A percentile compares a stretch with the other conserved stretches of the same genome.
These are phyloP conservation scores for Hypoxylon sp. DNA, from an alignment of 2,329 filamentous ascomycete genomes.

Conservation along the genomic window DNA sequence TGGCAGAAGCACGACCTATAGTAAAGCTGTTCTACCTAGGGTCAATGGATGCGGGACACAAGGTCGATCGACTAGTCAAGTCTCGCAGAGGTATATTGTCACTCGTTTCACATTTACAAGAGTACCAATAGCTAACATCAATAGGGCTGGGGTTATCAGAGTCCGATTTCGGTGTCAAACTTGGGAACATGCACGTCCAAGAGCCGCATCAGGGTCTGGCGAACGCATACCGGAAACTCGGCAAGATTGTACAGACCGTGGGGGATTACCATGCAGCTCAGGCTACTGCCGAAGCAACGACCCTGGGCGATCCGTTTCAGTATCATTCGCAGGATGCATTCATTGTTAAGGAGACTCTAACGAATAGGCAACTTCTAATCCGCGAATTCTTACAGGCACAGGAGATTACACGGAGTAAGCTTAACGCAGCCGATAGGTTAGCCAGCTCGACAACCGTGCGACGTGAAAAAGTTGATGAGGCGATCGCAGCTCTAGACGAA, in stretches of 20 bases:
- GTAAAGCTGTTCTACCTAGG: slow-evolving; percentile 97
- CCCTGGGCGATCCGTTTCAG: slow-evolving; percentile 90
- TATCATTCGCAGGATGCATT: slow-evolving; percentile 97
- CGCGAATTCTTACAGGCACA: slow-evolving; percentile 94
- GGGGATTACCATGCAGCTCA: slow-evolving; percentile 97
- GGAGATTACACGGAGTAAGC: slow-evolving; percentile 84
- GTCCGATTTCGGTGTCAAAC: slow-evolving; percentile 92
- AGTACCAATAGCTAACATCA: slow-evolving; percentile 46
- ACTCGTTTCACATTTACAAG: slow-evolving; percentile 26
- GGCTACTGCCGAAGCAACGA: slow-evolving; percentile 95
- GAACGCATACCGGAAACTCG: slow-evolving; percentile 94
- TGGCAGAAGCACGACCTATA: slow-evolving; percentile 88
- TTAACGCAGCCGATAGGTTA: slow-evolving; percentile 88
- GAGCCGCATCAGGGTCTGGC: slow-evolving; percentile 90
- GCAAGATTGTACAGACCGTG: slow-evolving; percentile 91
- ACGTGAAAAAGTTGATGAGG: slow-evolving; percentile 96
- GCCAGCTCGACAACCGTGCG: slow-evolving; percentile 83
- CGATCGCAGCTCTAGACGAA: slow-evolving; percentile 91
- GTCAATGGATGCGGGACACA: slow-evolving; percentile 97
- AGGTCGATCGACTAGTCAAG: slow-evolving; percentile 95
- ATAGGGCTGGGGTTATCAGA: slow-evolving; percentile 92
- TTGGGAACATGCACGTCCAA: slow-evolving; percentile 88
- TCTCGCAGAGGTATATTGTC: slow-evolving; percentile 80
- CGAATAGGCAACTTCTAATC: slow-evolving; percentile 95
- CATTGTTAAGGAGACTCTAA: slow-evolving; percentile 97